Conservation (phyloP, 2,329 filamentous ascomycete species). For the Colletotrichum sp. region DNA sequence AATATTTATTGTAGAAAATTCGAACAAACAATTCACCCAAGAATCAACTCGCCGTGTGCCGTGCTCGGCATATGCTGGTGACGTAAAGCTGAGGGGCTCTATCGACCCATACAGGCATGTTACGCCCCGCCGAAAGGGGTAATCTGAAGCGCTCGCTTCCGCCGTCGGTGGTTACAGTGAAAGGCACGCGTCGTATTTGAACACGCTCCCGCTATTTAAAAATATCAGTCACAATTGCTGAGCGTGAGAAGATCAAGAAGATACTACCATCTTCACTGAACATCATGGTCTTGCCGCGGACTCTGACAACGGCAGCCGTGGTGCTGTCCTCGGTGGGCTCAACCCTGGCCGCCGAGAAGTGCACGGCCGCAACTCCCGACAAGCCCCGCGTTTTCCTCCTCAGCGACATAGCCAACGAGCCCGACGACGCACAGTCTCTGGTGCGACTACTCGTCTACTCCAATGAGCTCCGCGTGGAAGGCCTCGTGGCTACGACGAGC, state of each 20-base stretch:
- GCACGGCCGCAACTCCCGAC: neutral
- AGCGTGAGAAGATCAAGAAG: neutral
- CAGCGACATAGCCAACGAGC: conserved; percentile 42
- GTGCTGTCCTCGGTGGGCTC: neutral
- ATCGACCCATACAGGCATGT: neutral
- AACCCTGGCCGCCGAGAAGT: neutral
- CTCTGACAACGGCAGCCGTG: neutral
- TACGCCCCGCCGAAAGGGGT: neutral
- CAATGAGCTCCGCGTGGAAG: conserved; percentile 41
- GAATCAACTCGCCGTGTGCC: neutral
- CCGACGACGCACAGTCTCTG: conserved; percentile 39
- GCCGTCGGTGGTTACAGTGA: neutral
- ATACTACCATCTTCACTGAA: too few species aligned
- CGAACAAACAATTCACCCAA: neutral
- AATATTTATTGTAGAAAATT: neutral
- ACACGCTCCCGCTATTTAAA: neutral
- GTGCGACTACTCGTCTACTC: conserved; percentile 39
- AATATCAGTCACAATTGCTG: fast-evolving
- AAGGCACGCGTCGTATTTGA: neutral
- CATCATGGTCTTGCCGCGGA: neutral
- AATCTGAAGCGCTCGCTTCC: neutral
- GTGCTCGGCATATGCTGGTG: neutral
- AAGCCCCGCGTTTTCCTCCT: conserved; percentile 35
- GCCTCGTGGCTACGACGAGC: conserved; percentile 39
- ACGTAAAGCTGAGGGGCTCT: neutral